Evolutionary conservation across 1,139 yeast species (phyloP).

Genomic region (Kodamaea plutei): DNA sequence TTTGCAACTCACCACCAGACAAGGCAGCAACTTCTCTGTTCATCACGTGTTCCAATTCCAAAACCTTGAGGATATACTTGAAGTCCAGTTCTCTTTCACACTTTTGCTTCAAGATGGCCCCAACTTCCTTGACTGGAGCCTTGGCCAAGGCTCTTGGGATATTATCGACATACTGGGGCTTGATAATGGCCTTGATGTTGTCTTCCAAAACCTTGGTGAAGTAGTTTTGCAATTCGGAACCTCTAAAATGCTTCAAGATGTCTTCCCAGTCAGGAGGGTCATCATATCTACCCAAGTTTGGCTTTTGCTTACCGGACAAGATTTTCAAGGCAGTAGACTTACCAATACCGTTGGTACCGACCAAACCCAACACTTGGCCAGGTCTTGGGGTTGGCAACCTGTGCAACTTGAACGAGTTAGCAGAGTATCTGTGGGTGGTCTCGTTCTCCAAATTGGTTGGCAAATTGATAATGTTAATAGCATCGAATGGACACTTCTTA

Average conservation of each 20-base stretch:
- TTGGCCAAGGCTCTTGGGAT: slow-evolving; percentile 89
- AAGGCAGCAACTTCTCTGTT: slow-evolving; percentile 83
- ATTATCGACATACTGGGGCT: slow-evolving; percentile 97
- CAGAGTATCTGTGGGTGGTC: slow-evolving; percentile 95
- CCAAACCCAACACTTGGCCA: slow-evolving; percentile 95
- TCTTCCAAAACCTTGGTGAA: slow-evolving; percentile 93
- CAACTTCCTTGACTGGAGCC: slow-evolving; percentile 85
- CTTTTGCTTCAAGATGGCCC: slow-evolving; percentile 72
- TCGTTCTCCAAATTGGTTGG: slow-evolving; percentile 92
- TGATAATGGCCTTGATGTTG: slow-evolving; percentile 87
- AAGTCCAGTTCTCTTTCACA: slow-evolving; percentile 60
- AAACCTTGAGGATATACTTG: slow-evolving; percentile 58
- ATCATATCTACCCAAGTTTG: slow-evolving; percentile 88
- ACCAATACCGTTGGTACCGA: slow-evolving; percentile 99
- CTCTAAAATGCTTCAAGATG: slow-evolving; percentile 85
- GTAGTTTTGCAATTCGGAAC: slow-evolving; percentile 93
- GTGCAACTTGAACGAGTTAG: slow-evolving; percentile 94
- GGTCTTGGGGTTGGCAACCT: slow-evolving; percentile 98
- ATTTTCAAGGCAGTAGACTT: slow-evolving; percentile 97
- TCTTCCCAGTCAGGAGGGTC: slow-evolving; percentile 98
- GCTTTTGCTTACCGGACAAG: slow-evolving; percentile 97
- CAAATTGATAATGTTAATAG: slow-evolving; percentile 88
- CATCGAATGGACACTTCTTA: slow-evolving; percentile 96
- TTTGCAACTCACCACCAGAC: slow-evolving; percentile 98
- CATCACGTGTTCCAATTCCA: slow-evolving; percentile 72